phyloP scores from a whole-genome alignment of 23 red algal genomes.

The Agarophyton chilense region DNA sequence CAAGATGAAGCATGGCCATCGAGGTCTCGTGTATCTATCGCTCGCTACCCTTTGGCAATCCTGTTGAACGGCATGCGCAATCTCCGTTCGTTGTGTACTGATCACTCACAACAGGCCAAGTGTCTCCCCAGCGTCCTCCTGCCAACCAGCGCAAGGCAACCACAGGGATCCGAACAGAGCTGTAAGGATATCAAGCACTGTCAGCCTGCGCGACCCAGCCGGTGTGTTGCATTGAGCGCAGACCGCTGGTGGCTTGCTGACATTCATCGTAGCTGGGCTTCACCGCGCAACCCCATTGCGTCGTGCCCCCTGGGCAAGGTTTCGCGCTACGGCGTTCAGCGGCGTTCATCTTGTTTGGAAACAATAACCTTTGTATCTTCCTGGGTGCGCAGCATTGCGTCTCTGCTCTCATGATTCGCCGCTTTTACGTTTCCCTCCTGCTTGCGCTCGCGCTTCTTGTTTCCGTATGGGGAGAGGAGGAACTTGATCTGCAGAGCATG shows the following conservation, averaged over 20 bases:
- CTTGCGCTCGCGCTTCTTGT: constrained; percentile 15
- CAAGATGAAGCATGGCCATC: too few species aligned
- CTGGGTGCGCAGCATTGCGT: background rate
- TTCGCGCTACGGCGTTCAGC: background rate
- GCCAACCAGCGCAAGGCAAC: background rate
- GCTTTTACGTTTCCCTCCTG: background rate
- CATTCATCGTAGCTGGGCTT: background rate
- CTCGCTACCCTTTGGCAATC: too few species aligned
- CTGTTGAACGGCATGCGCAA: background rate
- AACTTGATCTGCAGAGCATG: constrained; percentile 40
- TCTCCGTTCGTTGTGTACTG: background rate
- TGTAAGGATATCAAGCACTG: background rate
- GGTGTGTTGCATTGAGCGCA: too few species aligned
- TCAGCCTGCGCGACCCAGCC: background rate
- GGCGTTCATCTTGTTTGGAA: too few species aligned
- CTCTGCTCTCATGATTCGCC: constrained; percentile 6
- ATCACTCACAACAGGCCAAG: background rate
- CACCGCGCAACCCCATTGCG: too few species aligned
- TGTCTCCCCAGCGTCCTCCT: background rate
- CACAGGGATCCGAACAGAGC: background rate
- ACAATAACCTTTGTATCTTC: too few species aligned
- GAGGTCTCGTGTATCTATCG: too few species aligned
- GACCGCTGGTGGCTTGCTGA: constrained; percentile 6
- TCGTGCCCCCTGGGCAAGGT: too few species aligned
- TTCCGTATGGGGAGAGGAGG: constrained; percentile 33